Evolutionary conservation across 2,329 filamentous ascomycete genomes (phyloP), one percentile per base, ranked within the genome.

Genomic region (Penicillium expansum): DNA sequence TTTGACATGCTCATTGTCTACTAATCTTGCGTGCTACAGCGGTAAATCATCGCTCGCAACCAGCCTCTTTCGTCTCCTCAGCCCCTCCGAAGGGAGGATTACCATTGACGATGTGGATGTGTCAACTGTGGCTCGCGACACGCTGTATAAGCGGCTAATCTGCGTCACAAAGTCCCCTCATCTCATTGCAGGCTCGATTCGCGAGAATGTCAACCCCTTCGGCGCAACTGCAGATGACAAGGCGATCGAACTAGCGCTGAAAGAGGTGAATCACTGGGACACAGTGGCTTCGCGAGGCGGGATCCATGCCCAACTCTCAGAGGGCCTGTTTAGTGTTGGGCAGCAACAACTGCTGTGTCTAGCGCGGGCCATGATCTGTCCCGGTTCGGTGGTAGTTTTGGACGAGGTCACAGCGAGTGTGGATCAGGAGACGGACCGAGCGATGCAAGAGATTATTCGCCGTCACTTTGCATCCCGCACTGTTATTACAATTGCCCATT

Each of bases 401-500:
- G 53, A 59, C 24, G 51, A 52, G 32, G 33, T 41, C 9, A 59
- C 22, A 24, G 43, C 27, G 18, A 52, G 42, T 22, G 58, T 64
- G 10, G 63, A 65, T 41, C 39, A 32, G 27, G 33, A 37, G 33
- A 33, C 49, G 56, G 35, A 56, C 57, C 1, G 65, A 66, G 14
- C 49, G 45, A 65, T 72, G 60, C 63, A 68, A 44, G 57, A 67
- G 20, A 61, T 71, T 18, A 62, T 73, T 29, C 61, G 56, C 24
- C 38, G 44, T 4, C 62, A 69, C 44, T 73, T 72, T 39, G 35
- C 39, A 22, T 43, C 48, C 8, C 66, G 64, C 32, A 74, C 71
- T 3, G 57, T 73, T 14, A 59, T 73, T 16, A 57, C 63, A 4
- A 63, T 73, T 5, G 63, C 59, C 5, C 71, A 73, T 60, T 62